A percentile compares a stretch with the other conserved stretches of the same genome.
Evolutionary conservation across 2,329 filamentous ascomycete genomes (phyloP).

Genomic region (Venturia asperata): DNA sequence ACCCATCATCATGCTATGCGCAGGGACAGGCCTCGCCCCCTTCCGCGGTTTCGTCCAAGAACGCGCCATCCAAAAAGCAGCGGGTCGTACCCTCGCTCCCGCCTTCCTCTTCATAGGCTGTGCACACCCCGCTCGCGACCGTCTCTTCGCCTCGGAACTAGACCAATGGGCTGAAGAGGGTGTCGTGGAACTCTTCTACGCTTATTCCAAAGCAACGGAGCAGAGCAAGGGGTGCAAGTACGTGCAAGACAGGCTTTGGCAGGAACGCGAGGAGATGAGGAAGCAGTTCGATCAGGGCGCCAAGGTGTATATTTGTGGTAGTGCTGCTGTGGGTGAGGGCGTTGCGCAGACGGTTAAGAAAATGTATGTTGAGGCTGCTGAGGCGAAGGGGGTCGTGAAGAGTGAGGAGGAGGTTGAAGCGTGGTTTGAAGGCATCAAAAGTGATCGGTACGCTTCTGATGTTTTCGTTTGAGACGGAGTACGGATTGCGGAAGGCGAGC

Average conservation of each 20-base stretch:
- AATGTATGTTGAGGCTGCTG: constrained; percentile 37
- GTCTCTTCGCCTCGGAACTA: constrained; percentile 51
- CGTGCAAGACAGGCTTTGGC: constrained; percentile 47
- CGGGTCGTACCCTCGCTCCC: constrained; percentile 49
- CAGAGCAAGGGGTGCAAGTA: constrained; percentile 45
- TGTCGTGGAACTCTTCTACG: constrained; percentile 54
- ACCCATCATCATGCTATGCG: constrained; percentile 42
- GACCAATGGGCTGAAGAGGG: constrained; percentile 54
- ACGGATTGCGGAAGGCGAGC: no score
- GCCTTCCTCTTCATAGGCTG: constrained; percentile 62
- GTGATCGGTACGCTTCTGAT: constrained; percentile 38
- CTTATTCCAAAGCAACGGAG: constrained; percentile 46
- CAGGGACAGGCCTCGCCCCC: constrained; percentile 32
- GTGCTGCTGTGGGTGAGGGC: constrained; percentile 26
- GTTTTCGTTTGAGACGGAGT: constrained; percentile 32
- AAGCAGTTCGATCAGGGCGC: constrained; percentile 44
- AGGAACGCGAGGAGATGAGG: constrained; percentile 40
- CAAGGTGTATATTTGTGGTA: constrained; percentile 60
- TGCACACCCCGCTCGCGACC: constrained; percentile 47
- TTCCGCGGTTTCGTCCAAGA: constrained; percentile 32
- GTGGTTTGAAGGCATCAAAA: constrained; percentile 35
- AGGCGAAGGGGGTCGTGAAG: constrained; percentile 30
- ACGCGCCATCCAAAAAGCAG: constrained; percentile 24
- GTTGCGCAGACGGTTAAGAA: constrained; percentile 41
- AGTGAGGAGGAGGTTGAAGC: constrained; percentile 37